phyloP scores from a whole-genome alignment of 139 green algal genomes.

The Picochlorum sp. region DNA sequence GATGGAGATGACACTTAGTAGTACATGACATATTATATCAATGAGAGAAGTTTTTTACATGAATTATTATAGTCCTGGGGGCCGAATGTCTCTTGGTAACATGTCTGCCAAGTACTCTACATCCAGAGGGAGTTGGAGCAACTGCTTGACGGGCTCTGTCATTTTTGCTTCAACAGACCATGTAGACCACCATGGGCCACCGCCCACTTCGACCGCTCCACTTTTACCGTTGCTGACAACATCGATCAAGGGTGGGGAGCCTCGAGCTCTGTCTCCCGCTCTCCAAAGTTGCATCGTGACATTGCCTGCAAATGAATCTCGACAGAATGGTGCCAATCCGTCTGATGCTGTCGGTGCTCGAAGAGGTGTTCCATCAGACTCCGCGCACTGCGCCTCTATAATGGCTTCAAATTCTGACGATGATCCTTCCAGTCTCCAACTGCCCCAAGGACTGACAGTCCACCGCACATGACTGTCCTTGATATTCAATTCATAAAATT shows the following conservation, averaged over 20 bases:
- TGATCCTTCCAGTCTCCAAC: slow-evolving; percentile 29
- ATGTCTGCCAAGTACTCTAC: slow-evolving; percentile 36
- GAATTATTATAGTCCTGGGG: slow-evolving; percentile 48
- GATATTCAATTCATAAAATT: slow-evolving; percentile 85
- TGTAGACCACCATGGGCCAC: slow-evolving; percentile 78
- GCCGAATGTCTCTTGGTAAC: slow-evolving; percentile 41
- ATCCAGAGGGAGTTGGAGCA: slow-evolving; percentile 70
- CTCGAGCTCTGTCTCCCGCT: slow-evolving; percentile 11
- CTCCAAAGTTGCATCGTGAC: slow-evolving; percentile 63
- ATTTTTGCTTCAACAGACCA: slow-evolving; percentile 73
- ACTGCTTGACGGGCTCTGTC: slow-evolving; percentile 61
- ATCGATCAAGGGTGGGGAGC: slow-evolving; percentile 50
- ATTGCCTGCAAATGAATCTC: slow-evolving; percentile 83
- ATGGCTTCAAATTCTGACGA: slow-evolving; percentile 62
- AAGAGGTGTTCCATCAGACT: slow-evolving; percentile 43
- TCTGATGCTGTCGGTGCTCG: slow-evolving; percentile 66
- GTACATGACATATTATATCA: too few species aligned
- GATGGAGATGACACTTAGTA: too few species aligned
- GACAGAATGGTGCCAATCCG: slow-evolving; percentile 75
- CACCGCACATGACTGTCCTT: slow-evolving; percentile 70
- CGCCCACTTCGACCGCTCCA: slow-evolving; percentile 79
- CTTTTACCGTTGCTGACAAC: slow-evolving; percentile 31
- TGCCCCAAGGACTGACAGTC: slow-evolving; percentile 83
- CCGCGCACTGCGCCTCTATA: slow-evolving; percentile 54
- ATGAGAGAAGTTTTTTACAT: too few species aligned